Evolutionary conservation across 306 rosid species (phyloP), one percentile per base, ranked within the genome.

Genomic region (Quercus wislizeni): DNA sequence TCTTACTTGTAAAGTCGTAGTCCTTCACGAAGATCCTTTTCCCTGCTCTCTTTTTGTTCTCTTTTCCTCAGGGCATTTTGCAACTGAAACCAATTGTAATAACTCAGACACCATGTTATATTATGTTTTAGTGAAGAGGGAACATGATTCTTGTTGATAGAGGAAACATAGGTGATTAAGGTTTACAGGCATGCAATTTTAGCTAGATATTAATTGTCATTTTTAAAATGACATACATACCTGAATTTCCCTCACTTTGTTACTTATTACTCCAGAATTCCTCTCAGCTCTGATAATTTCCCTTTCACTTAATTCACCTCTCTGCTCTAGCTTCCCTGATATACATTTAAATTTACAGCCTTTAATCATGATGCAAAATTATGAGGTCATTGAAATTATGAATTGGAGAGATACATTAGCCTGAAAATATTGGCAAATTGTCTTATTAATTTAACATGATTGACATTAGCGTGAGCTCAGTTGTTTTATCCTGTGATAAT

Each of bases 271-370:
- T 57, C 98, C 99, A 13, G 98, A 89, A 77, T 95, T 95, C 82
- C 99, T 91, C 83, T 93, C 99, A 18, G 97, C 98, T 88, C 99
- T 89, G 78, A 95, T 95, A 77, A 96, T 87, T 89, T 93, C 98
- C 88, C 87, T 93, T 78, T 96, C 98, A 9, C 96, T 89, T 49
- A 95, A 78, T 71, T 80, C 93, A 41, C 97, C 96, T 1, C 79
- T 69, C 19, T 59, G 76, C 4, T 88, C 97, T 12, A 54, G 17
- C 84, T 89, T 93, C 63, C 99, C 99, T 95, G 91, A 51, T 70
- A 81, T 81, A 74, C 55, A 28, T 31, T 41, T 49, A 52, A 41
- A 76, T 55, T 63, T 72, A 72, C 4, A 78, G 67, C 69, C 69
- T 83, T 77, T 75, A 71, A 65, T 30, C 58, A 20, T 21, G 1